Conservation (phyloP, 768 basidiomycete species). For the Lanmaoa rubissima region DNA sequence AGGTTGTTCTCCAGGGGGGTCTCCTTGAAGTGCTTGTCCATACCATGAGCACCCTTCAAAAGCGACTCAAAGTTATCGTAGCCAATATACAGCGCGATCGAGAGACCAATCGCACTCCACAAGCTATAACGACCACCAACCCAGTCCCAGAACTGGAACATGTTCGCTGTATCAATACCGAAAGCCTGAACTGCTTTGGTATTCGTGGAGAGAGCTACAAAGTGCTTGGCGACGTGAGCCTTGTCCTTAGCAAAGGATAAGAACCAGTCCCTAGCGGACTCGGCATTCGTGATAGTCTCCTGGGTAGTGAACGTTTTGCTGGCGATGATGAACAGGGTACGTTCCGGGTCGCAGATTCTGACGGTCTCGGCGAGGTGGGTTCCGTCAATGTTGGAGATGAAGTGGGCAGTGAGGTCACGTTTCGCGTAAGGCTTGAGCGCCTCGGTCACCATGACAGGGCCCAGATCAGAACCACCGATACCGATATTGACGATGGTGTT, state of each 20-base stretch:
- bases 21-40: slow-evolving; percentile 96
- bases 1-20: slow-evolving; percentile 87
- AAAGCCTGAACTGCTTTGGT: slow-evolving; percentile 90
- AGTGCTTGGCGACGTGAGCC: slow-evolving; percentile 96
- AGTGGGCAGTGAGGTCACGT: slow-evolving; percentile 81
- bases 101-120: slow-evolving; percentile 97
- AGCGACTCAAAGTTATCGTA: slow-evolving; percentile 92
- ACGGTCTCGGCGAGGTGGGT: slow-evolving; percentile 93
- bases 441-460: slow-evolving; percentile 99
- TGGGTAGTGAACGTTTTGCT: slow-evolving; percentile 99
- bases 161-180: slow-evolving; percentile 87
- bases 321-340: slow-evolving; percentile 97
- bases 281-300: slow-evolving; percentile 99
- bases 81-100: slow-evolving; percentile 90
- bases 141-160: slow-evolving; percentile 99
- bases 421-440: slow-evolving; percentile 92
- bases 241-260: slow-evolving; percentile 77
- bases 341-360: slow-evolving; percentile 79
- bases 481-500: slow-evolving; percentile 97
- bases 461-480: slow-evolving; percentile 97
- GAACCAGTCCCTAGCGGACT: slow-evolving; percentile 95
- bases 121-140: slow-evolving; percentile 98
- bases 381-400: slow-evolving; percentile 98
- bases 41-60: slow-evolving; percentile 89
- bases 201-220: slow-evolving; percentile 97